Base-by-base conservation (phyloP, 306 rosid genomes). In the Biancaea sappan region DNA sequence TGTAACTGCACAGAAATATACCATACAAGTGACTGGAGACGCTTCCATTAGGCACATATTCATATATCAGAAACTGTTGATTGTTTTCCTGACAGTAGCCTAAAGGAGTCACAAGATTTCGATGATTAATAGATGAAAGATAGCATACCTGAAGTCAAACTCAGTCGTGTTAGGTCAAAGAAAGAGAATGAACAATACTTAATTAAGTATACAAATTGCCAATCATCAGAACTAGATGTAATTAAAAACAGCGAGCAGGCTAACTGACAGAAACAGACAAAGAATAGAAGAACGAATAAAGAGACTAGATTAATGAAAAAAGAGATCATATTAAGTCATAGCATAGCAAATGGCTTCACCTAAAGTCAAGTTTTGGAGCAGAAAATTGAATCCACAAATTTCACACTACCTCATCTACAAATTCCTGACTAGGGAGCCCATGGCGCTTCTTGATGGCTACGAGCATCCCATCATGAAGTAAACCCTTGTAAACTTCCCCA, bases 1-100 rank as follows among this genome's bases (percentile, higher is more conserved):
- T 19, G 34, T 71, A 80, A 71, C 47, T 54, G 80, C 61, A 75
- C 63, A 83, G 86, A 77, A 79, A 76, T 69, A 89, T 91, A 93
- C 98, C 98, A 63, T 86, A 89, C 81, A 93, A 82, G 94, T 91
- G 97, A 87, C 82, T 81, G 83, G 96, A 93, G 84, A 93, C 91
- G 66, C 97, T 93, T 81, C 96, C 97, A 72, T 87, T 91, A 44
- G 93, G 97, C 68, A 93, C 85, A 26, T 93, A 86, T 79, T 93
- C 98, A 2, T 91, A 91, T 69, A 93, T 72, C 71, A 93, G 98
- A 85, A 89, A 85, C 88, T 93, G 98, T 1, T 83, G 84, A 78
- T 81, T 86, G 78, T 79, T 89, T 83, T 93, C 98, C 84, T 91
- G 98, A 82, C 98, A 93, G 82, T 93, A 93, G 40, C 98, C 98